A percentile compares a stretch with the other conserved stretches of the same genome.
Evolutionary conservation across 2,329 filamentous ascomycete species (phyloP).

Genomic region (Ramularia collo-cygni): DNA sequence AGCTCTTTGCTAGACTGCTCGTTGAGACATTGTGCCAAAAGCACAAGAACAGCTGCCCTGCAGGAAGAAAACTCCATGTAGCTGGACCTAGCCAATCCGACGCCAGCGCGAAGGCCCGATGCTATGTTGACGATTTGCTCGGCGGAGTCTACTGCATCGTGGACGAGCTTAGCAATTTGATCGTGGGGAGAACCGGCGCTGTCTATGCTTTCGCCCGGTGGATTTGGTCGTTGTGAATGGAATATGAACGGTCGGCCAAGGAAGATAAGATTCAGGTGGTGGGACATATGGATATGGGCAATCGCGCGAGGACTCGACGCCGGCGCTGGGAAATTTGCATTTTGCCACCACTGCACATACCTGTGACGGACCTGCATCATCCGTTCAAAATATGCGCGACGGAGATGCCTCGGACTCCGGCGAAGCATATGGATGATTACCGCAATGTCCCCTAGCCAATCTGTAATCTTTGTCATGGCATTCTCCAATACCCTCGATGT

Average conservation of each 20-base stretch:
- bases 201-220: too few species aligned
- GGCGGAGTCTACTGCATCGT: conserved; percentile 26
- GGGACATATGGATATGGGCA: conserved; percentile 10
- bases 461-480: conserved; percentile 10
- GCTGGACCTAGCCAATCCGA: conserved; percentile 29
- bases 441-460: conserved; percentile 12
- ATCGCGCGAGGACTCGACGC: conserved; percentile 5
- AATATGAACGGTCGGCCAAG: conserved; percentile 16
- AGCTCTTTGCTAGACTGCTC: conserved; percentile 18
- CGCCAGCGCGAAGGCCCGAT: conserved; percentile 18
- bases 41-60: conserved; percentile 29
- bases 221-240: too few species aligned
- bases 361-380: conserved; percentile 8
- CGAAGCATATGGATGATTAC: conserved; percentile 12
- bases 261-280: conserved; percentile 12
- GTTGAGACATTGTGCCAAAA: conserved; percentile 31
- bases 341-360: conserved; percentile 11
- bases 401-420: conserved; percentile 7
- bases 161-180: conserved; percentile 12
- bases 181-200: too few species aligned
- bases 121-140: conserved; percentile 24
- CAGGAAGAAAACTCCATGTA: conserved; percentile 34
- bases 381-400: conserved; percentile 12
- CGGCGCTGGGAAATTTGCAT: conserved; percentile 3
- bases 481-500: conserved; percentile 7